Evolutionary conservation across 352 stramenopile genomes (phyloP), one percentile per base, ranked within the genome.

Genomic region (Phytophthora megakarya): DNA sequence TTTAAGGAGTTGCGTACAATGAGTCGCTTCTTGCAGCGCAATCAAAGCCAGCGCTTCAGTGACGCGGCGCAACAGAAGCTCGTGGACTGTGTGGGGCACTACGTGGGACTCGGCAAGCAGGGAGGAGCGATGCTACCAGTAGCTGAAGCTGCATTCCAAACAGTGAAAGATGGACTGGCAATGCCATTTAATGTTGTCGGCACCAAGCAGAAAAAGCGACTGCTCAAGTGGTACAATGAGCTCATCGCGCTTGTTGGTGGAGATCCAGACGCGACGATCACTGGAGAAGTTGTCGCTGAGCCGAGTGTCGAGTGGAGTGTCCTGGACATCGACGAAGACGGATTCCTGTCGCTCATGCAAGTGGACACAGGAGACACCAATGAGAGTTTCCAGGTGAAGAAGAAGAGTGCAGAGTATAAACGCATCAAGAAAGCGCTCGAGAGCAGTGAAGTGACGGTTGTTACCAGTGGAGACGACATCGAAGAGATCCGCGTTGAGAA

Each of bases 191-290:
- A 81, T 53, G 84, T 93, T 45, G 71, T 93, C 46, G 78, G 82
- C 56, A 80, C 77, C 15, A 95, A 93, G 53, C 81, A 93, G 45
- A 93, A 95, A 68, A 93, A 93, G 49, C 75, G 66, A 16, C 67
- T 93, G 38, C 54, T 95, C 23, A 95, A 95, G 49, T 92, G 86
- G 82, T 88, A 93, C 76, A 93, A 93, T 43, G 84, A 95, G 51
- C 73, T 93, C 45, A 89, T 92, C 35, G 70, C 61, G 23, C 52
- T 84, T 39, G 73, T 86, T 1, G 78, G 76, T 8, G 67, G 67
- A 44, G 80, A 89, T 42, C 71, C 67, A 8, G 81, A 88, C 39
- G 65, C 60, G 0, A 52, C 65, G 1, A 57, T 47, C 22, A 44
- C 67, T 39, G 65, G 45, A 10, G 63, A 70, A 16, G 53, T 47